Base-by-base conservation (phyloP, 257 asterid species). In the Fraxinus pennsylvanica region DNA sequence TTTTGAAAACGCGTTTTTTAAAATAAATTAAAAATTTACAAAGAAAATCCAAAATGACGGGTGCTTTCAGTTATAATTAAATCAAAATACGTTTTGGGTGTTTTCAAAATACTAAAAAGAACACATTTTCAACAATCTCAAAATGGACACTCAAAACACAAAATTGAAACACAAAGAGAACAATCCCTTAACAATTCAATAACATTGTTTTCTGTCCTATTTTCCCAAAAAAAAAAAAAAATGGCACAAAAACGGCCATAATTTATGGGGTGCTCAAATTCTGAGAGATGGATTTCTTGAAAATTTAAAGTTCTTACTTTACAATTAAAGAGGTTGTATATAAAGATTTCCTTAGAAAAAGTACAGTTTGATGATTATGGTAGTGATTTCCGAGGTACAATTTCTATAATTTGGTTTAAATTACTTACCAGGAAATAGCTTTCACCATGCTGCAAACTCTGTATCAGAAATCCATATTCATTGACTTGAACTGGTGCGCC, bases 381-480 rank as follows among this genome's bases (percentile, higher is more conserved):
- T 5, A 35, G 72, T 84, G 74, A 79, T 69, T 84, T 86, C 88
- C 67, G 82, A 35, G 41, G 45, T 43, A 61, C 85, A 74, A 77
- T 77, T 84, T 0, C 27, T 25, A 68, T 63, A 36, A 6, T 38
- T 38, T 41, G 1, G 7, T 22, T 59, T 39, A 4, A 47, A 36
- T 33, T 4, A 22, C 32, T 84, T 82, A 92, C 97, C 97, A 91
- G 92, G 81, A 88, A 91, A 80, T 92, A 92, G 89, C 91, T 88
- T 80, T 92, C 92, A 5, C 96, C 96, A 63, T 88, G 93, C 82
- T 86, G 89, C 87, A 92, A 84, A 71, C 87, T 81, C 78, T 89
- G 91, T 74, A 84, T 68, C 54, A 90, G 68, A 74, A 85, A 73
- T 30, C 97, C 97, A 52, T 80, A 85, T 25, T 91, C 91, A 52